Percentiles rank a stretch among this genome's conserved stretches.
Evolutionary conservation across 352 stramenopile genomes (phyloP).

Genomic region (Plasmopara halstedii): DNA sequence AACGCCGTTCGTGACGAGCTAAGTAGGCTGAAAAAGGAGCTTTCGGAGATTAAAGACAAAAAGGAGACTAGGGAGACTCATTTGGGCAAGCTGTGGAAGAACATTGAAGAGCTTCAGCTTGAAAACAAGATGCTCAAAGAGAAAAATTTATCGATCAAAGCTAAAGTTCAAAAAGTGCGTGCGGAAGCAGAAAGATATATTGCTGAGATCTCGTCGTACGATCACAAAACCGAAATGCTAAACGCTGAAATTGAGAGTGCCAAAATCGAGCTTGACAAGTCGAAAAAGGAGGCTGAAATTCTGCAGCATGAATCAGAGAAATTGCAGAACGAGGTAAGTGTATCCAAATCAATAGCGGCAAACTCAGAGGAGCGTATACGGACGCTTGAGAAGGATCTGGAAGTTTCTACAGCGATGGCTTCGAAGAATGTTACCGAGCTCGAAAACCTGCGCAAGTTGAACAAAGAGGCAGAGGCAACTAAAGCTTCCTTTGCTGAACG

Average conservation of each 20-base stretch:
- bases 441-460: conserved; percentile 12
- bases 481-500: conserved; percentile 9
- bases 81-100: conserved; percentile 46
- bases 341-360: conserved; percentile 8
- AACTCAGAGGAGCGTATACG: conserved; percentile 10
- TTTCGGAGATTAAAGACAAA: conserved; percentile 27
- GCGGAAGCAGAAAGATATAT: conserved; percentile 31
- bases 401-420: conserved; percentile 2
- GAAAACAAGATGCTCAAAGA: conserved; percentile 37
- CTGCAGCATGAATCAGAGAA: conserved; percentile 24
- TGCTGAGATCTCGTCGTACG: conserved; percentile 22
- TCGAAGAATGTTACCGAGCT: conserved; percentile 4
- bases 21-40: conserved; percentile 19
- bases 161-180: conserved; percentile 33
- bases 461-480: conserved; percentile 12
- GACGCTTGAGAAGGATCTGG: conserved; percentile 16
- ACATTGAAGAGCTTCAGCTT: conserved; percentile 42
- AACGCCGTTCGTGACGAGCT: conserved; percentile 12
- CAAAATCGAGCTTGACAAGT: conserved; percentile 16
- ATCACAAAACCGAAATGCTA: conserved; percentile 23
- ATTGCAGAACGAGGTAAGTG: conserved; percentile 14
- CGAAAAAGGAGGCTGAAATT: conserved; percentile 11
- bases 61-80: conserved; percentile 39
- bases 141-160: conserved; percentile 35
- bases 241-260: conserved; percentile 21